Base-by-base conservation (phyloP, 2,329 filamentous ascomycete species). In the Fusarium sp. region DNA sequence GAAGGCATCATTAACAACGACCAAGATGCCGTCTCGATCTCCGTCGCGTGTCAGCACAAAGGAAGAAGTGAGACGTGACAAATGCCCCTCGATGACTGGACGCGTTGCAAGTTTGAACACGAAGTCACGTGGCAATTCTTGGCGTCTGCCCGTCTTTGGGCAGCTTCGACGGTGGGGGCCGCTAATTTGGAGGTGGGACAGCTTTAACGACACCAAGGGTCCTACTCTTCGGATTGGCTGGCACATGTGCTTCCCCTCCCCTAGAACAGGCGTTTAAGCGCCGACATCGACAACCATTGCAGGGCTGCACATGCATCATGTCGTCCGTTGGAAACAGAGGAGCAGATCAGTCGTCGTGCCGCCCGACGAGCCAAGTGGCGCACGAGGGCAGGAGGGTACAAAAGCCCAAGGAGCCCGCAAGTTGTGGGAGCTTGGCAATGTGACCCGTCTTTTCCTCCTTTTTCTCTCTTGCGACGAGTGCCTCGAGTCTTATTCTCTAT, bases 221-320 rank as follows among this genome's bases (percentile, higher is more conserved):
- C 75, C 71, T 50, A 52, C 56, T 37, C 33, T 54, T 59, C 71
- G 63, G 63, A 79, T 79, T 79, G 77, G 77, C 64, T 63, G 65
- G 59, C 64, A 50, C n/a, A 61, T 62, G 65, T 74, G 68, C 71
- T 76, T 71, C 74, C 76, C 77, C 72, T 74, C 72, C 63, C 71
- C 65, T 67, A 68, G 64, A 74, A 69, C 69, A 74, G 74, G 76
- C 71, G 71, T 72, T 75, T 80, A 80, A 80, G 79, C 79, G 79
- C 79, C 79, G 78, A 79, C 74, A 62, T 74, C 67, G 63, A 77
- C 71, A 73, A 68, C 77, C 70, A 66, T 69, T 69, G 43, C 64
- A 61, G 62, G 65, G 69, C 69, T 62, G 59, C 65, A 75, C 63
- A 76, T 78, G 77, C 77, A 79, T 74, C 69, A 75, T 78, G 71